Evolutionary conservation across 345 rosid genomes (phyloP).

Genomic region (Pelargonium nanum): DNA sequence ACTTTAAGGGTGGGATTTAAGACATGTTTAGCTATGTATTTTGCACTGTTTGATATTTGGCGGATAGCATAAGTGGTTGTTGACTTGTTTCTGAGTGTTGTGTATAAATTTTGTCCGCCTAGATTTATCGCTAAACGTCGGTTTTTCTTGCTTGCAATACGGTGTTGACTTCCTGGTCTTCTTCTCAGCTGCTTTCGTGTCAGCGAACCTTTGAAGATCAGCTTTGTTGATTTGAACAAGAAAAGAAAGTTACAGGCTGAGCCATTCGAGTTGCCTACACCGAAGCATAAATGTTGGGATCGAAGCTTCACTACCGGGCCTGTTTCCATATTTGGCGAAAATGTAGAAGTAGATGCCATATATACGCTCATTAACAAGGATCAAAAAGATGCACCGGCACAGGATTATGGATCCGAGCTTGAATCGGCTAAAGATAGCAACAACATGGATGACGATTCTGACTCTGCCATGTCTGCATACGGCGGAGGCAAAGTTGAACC

Average conservation of each 20-base stretch:
- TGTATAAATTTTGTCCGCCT: too few species aligned
- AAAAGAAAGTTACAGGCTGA: conserved; percentile 47
- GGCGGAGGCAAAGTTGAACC: conserved; percentile 18
- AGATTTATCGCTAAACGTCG: too few species aligned
- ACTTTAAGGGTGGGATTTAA: neutral
- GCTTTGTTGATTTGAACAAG: conserved; percentile 23
- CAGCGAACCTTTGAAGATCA: conserved; percentile 1
- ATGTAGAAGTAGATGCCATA: conserved; percentile 11
- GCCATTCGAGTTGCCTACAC: conserved; percentile 32
- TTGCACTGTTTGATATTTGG: neutral
- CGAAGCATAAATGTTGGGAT: conserved; percentile 44
- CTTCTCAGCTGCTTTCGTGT: conserved; percentile 14
- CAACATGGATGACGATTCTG: conserved; percentile 27
- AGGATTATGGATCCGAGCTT: conserved; percentile 15
- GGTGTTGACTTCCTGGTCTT: neutral
- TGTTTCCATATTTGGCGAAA: conserved; percentile 8
- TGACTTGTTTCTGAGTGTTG: too few species aligned
- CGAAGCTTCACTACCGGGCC: conserved; percentile 17
- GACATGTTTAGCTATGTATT: neutral
- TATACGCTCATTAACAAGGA: conserved; percentile 4
- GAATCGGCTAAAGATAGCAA: conserved; percentile 41
- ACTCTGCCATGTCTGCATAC: conserved; percentile 11
- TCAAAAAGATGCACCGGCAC: conserved; percentile 8
- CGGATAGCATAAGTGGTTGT: too few species aligned
- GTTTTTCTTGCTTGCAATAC: neutral